phyloP scores from a whole-genome alignment of 2,329 filamentous ascomycete species.

The Fusarium proliferatum region DNA sequence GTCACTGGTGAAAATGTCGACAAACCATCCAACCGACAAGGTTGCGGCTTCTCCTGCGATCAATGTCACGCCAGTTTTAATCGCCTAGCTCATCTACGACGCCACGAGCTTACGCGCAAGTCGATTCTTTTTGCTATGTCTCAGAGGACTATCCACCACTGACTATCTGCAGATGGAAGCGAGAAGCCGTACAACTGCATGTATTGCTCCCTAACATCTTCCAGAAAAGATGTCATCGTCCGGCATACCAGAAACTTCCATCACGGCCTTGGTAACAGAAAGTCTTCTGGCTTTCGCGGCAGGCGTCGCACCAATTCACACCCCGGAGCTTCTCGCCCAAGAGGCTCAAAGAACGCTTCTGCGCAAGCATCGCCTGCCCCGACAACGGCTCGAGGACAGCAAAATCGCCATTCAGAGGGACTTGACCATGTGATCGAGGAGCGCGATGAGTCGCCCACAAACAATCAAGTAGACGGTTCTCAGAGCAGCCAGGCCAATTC shows the following conservation, averaged over 20 bases:
- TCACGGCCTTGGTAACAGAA: background rate
- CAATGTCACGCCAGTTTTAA: conserved; percentile 7
- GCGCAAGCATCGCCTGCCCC: background rate
- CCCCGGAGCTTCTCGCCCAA: background rate
- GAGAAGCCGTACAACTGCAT: conserved; percentile 7
- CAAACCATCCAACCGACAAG: background rate
- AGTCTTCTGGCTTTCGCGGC: background rate
- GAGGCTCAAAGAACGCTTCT: background rate
- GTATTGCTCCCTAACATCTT: conserved; percentile 1
- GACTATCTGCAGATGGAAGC: background rate
- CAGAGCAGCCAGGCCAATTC: background rate
- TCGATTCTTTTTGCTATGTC: background rate
- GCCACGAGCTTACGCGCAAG: conserved; percentile 6
- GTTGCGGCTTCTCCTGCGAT: background rate
- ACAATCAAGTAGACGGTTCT: background rate
- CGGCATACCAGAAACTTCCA: conserved; percentile 6
- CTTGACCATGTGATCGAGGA: background rate
- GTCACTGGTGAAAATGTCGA: background rate
- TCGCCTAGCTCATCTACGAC: conserved; percentile 1
- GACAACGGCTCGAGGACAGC: background rate
- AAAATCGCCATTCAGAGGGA: background rate
- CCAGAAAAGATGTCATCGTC: conserved; percentile 5
- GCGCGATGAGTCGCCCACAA: background rate
- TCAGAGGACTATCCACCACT: background rate
- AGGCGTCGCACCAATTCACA: conserved; percentile 2